Evolutionary conservation across 1,284 basidiomycete species (phyloP), one percentile per base, ranked within the genome.

Genomic region (Psilocybe mexicana): DNA sequence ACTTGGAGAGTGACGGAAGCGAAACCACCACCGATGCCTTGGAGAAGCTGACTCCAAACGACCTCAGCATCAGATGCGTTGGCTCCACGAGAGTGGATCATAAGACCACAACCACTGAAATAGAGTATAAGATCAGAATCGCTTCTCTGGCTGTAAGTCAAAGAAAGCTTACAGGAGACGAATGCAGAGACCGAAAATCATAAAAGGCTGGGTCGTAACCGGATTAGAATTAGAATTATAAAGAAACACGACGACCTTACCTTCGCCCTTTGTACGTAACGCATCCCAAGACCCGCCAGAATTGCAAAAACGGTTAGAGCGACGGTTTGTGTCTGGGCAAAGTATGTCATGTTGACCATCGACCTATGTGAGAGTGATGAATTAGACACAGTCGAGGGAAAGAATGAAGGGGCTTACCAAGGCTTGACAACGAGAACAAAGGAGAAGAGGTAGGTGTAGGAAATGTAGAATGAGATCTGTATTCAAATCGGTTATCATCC

Each of bases 11-110:
- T 75, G 48, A 87, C 79, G 1, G 87, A 81, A 0, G 91, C 87
- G 62, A 93, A 82, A 24, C 92, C 93, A 26, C 91, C 92, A 11
- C 91, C 92, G 12, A 88, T 74, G 53, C 90, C 90, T 72, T 92
- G 90, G 38, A 93, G 75, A 51, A 93, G 74, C 69, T 93, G 88
- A 36, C 86, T 87, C 79, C 84, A 81, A 26, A 91, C 82, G 43
- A 88, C 72, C 65, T 85, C 84, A 1, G 79, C 80, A 50, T 82
- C 80, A 46, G 82, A 83, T 2, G 80, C 85, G 45, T 82, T 74
- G 6, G 84, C 83, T 50, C 83, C 86, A 48, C 85, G 84, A 25
- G 86, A 88, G 72, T 84, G 85, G 63, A 91, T 82, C 88, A 91
- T 91, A 42, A 90, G 72, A 14, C 82, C 82, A 24, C 86, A 85